These are phyloP conservation scores for Suillus cothurnatus DNA, from an alignment of 768 basidiomycete genomes.

Conservation along the genomic window DNA sequence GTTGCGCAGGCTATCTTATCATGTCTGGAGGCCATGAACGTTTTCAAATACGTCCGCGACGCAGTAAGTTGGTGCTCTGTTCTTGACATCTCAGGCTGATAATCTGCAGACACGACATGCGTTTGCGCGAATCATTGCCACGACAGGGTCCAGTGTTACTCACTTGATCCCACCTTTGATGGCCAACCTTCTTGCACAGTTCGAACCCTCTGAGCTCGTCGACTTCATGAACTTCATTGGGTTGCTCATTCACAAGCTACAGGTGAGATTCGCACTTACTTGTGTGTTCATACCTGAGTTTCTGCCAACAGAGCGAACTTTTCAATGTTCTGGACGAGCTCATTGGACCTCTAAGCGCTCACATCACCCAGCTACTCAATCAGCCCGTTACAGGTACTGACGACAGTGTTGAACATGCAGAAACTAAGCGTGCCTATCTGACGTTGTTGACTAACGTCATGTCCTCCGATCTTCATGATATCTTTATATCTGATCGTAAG, in stretches of 20 bases:
- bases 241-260: constrained; percentile 86
- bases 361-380: constrained; percentile 78
- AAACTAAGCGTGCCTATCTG: constrained; percentile 90
- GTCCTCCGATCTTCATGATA: constrained; percentile 74
- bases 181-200: constrained; percentile 86
- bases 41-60: constrained; percentile 85
- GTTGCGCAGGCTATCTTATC: constrained; percentile 87
- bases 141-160: constrained; percentile 84
- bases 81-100: constrained; percentile 12
- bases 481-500: constrained; percentile 87
- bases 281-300: constrained; percentile 5
- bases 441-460: constrained; percentile 79
- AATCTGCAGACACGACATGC: constrained; percentile 79
- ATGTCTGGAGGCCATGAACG: constrained; percentile 86
- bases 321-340: constrained; percentile 89
- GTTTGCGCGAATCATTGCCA: constrained; percentile 90
- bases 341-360: constrained; percentile 80
- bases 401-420: constrained; percentile 72
- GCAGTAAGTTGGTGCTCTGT: constrained; percentile 59
- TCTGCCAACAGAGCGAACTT: constrained; percentile 65
- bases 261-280: constrained; percentile 49
- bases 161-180: constrained; percentile 89
- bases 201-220: constrained; percentile 88
- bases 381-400: constrained; percentile 87
- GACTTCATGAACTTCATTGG: constrained; percentile 97